Evolutionary conservation across 2,329 filamentous ascomycete species (phyloP), one percentile per base, ranked within the genome.

Genomic region (Fusarium stilboides): DNA sequence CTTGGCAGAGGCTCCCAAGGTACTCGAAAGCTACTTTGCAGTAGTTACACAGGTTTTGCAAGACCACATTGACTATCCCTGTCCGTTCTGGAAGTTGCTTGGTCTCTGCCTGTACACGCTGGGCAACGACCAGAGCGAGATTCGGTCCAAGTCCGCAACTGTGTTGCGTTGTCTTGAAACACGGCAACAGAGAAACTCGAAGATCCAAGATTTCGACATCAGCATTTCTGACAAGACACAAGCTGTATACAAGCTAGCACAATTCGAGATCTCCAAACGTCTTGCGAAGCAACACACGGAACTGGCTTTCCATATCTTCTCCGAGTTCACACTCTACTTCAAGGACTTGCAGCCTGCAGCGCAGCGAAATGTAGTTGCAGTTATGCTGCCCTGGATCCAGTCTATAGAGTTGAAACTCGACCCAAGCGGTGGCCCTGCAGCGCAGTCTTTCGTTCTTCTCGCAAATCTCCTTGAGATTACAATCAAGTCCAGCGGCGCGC

Each of bases 181-280:
- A 70, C 89, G 93, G 24, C 92, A 96, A 69, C 81, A 81, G 4
- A 84, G 92, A 70, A 96, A 89, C 69, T 97, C 95, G 2, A 97
- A 97, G 76, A 89, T 99, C 8, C 94, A 97, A 77, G 96, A 99
- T 77, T 97, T 98, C 62, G 96, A 99, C 75, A 98, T 99, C 74
- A 98, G 94, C 77, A 96, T 99, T 60, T 97, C 95, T 0, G 97
- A 99, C 81, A 98, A 98, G 81, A 99, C 97, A 0, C 97, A 97
- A 70, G 94, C 95, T 0, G 95, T 99, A 4, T 99, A 98, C 81
- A 99, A 99, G 81, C 85, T 97, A 44, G 96, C 97, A 0, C 96
- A 99, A 76, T 98, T 98, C 70, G 95, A 98, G 77, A 97, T 97
- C 22, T 98, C 96, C 0, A 94, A 95, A 74, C 88, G 94, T 20